Conservation (phyloP, 2,329 filamentous ascomycete genomes). For the Fusarium coffeatum region DNA sequence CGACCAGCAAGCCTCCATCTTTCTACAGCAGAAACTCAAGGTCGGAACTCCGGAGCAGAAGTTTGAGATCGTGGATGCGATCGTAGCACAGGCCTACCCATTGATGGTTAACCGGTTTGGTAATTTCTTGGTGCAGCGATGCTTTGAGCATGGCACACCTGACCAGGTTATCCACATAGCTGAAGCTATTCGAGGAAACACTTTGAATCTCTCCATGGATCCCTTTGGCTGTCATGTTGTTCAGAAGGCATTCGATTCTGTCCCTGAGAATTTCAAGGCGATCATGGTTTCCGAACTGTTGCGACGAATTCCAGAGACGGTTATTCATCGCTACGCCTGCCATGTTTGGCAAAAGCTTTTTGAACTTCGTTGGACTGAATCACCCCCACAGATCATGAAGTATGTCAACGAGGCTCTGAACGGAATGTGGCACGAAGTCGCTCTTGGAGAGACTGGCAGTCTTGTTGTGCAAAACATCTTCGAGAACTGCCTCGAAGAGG, state of each 20-base stretch:
- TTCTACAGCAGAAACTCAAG: constrained; percentile 98
- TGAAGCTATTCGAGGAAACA: constrained; percentile 92
- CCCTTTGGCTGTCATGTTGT: constrained; percentile 98
- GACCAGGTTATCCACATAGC: constrained; percentile 97
- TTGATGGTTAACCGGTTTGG: constrained; percentile 99
- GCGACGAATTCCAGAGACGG: constrained; percentile 94
- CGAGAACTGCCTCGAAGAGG: constrained; percentile 97
- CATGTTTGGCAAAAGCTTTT: constrained; percentile 99
- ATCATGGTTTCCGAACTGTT: constrained; percentile 99
- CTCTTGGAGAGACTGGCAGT: constrained; percentile 95
- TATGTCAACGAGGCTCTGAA: constrained; percentile 95
- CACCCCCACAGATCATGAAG: constrained; percentile 97
- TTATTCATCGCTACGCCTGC: constrained; percentile 98
- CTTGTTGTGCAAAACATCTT: constrained; percentile 99
- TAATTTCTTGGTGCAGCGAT: constrained; percentile 97
- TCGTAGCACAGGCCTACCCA: constrained; percentile 92
- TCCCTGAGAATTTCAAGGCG: constrained; percentile 96
- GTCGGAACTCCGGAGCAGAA: constrained; percentile 95
- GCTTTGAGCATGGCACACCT: constrained; percentile 96
- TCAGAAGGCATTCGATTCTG: constrained; percentile 98
- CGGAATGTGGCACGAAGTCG: constrained; percentile 99
- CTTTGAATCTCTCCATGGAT: constrained; percentile 95
- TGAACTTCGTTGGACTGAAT: constrained; percentile 93
- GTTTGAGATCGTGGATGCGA: constrained; percentile 95
- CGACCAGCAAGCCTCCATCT: constrained; percentile 98